Percentiles rank a stretch among this genome's conserved stretches.
Conservation (phyloP, 768 basidiomycete genomes). For the Rhodosporidiobolus sp. region DNA sequence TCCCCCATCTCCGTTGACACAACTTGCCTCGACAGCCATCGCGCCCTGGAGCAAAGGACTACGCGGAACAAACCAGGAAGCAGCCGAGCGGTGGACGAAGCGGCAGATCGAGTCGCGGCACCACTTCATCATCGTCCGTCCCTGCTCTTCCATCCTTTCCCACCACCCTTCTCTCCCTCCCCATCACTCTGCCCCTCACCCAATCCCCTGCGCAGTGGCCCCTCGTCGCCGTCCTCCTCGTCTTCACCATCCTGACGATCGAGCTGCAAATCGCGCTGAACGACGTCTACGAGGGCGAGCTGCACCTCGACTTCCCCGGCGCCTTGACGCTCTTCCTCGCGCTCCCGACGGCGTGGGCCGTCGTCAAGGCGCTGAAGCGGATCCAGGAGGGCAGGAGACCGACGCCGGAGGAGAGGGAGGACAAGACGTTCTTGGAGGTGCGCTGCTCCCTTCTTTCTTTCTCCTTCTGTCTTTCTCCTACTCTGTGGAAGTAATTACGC, state of each 20-base stretch:
- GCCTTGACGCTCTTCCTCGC: slow-evolving; percentile 28
- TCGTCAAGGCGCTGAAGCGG: slow-evolving; percentile 20
- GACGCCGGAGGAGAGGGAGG: slow-evolving; percentile 21
- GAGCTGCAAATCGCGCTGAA: slow-evolving; percentile 35
- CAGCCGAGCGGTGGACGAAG: slow-evolving; percentile 12
- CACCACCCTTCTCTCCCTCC: background rate
- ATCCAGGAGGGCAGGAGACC: slow-evolving; percentile 29
- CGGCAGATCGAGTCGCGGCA: slow-evolving; percentile 13
- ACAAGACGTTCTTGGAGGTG: slow-evolving; percentile 29
- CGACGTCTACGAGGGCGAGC: slow-evolving; percentile 25
- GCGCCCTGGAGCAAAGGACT: slow-evolving; percentile 25
- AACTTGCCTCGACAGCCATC: no score
- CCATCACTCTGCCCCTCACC: background rate
- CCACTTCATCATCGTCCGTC: slow-evolving; percentile 28
- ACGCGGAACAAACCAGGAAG: slow-evolving; percentile 9
- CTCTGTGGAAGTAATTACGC: no score
- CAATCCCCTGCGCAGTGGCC: slow-evolving; percentile 19
- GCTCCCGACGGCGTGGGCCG: slow-evolving; percentile 35
- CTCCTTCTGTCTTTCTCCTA: no score
- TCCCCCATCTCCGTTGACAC: no score
- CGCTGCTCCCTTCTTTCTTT: background rate
- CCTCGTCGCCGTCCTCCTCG: slow-evolving; percentile 25
- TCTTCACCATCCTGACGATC: slow-evolving; percentile 22
- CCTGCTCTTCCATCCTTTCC: background rate
- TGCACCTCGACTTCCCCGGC: slow-evolving; percentile 30